These are phyloP conservation scores for Metschnikowia bowlesiae DNA, from an alignment of 805 yeast species.

Conservation along the genomic window DNA sequence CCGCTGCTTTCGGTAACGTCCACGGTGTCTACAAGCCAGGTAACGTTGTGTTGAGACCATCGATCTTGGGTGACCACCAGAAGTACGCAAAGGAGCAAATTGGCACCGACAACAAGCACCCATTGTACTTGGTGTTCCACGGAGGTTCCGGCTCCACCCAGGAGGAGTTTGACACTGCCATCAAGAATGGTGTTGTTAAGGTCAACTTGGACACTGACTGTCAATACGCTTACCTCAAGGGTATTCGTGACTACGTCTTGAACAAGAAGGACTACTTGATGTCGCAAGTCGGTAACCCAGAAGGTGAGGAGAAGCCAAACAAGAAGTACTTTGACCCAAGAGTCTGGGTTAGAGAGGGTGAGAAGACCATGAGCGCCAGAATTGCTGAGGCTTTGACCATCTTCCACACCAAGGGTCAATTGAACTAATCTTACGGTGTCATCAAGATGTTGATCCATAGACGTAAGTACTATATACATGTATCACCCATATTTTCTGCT, in stretches of 20 bases:
- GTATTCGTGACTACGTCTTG: slow-evolving; percentile 96
- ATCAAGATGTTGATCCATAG: background rate
- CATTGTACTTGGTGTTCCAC: slow-evolving; percentile 98
- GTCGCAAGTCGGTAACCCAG: slow-evolving; percentile 97
- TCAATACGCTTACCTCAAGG: slow-evolving; percentile 94
- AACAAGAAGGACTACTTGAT: slow-evolving; percentile 91
- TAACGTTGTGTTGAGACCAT: slow-evolving; percentile 90
- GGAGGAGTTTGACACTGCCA: slow-evolving; percentile 87
- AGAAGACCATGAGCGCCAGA: slow-evolving; percentile 93
- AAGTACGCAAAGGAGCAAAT: slow-evolving; percentile 70
- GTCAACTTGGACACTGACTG: slow-evolving; percentile 99
- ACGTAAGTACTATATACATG: background rate
- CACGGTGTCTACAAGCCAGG: slow-evolving; percentile 99
- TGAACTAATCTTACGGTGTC: slow-evolving; percentile 19
- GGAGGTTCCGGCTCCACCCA: slow-evolving; percentile 99
- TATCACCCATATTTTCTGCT: background rate
- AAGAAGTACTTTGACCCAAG: slow-evolving; percentile 99
- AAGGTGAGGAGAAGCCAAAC: slow-evolving; percentile 98
- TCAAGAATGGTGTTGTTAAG: slow-evolving; percentile 92
- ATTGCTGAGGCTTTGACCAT: slow-evolving; percentile 74
- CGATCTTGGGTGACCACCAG: slow-evolving; percentile 94
- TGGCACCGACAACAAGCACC: slow-evolving; percentile 51
- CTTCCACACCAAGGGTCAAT: slow-evolving; percentile 75
- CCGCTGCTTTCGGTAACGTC: slow-evolving; percentile 99
- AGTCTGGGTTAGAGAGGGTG: slow-evolving; percentile 99